phyloP scores from a whole-genome alignment of 352 stramenopile species.

The Globisporangium spinosum region DNA sequence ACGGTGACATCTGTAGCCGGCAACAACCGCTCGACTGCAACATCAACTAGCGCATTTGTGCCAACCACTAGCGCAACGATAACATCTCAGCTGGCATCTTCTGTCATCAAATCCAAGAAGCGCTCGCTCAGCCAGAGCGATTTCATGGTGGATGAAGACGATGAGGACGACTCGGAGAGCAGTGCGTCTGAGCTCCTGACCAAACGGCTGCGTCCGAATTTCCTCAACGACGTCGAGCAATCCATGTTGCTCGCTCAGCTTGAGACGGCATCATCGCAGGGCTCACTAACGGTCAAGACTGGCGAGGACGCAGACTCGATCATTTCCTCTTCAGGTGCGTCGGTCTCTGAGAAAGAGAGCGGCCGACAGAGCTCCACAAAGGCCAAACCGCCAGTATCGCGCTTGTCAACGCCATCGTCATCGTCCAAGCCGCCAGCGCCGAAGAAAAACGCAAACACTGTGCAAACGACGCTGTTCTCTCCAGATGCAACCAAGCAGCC shows the following conservation, averaged over 20 bases:
- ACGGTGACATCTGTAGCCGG: constrained; percentile 1
- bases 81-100: constrained; percentile 22
- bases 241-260: constrained; percentile 55
- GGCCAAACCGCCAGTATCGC: not conserved
- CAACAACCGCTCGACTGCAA: not conserved
- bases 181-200: constrained; percentile 21
- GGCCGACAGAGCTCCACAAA: not conserved
- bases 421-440: constrained; percentile 14
- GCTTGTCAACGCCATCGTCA: not conserved
- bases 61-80: constrained; percentile 31
- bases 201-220: constrained; percentile 55
- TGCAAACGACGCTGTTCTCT: constrained; percentile 40
- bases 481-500: constrained; percentile 35
- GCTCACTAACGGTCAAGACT: constrained; percentile 13
- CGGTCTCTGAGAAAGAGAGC: constrained; percentile 12
- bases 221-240: constrained; percentile 59
- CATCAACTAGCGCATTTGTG: not conserved
- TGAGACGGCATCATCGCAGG: constrained; percentile 26
- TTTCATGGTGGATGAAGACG: constrained; percentile 27
- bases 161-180: constrained; percentile 26
- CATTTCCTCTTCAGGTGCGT: constrained; percentile 11
- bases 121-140: constrained; percentile 40
- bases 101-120: constrained; percentile 37
- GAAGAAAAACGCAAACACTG: constrained; percentile 32
- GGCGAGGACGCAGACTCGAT: constrained; percentile 14